Evolutionary conservation across 805 yeast genomes (phyloP), one percentile per base, ranked within the genome.

Genomic region (Groenewaldozyma tartarivorans): DNA sequence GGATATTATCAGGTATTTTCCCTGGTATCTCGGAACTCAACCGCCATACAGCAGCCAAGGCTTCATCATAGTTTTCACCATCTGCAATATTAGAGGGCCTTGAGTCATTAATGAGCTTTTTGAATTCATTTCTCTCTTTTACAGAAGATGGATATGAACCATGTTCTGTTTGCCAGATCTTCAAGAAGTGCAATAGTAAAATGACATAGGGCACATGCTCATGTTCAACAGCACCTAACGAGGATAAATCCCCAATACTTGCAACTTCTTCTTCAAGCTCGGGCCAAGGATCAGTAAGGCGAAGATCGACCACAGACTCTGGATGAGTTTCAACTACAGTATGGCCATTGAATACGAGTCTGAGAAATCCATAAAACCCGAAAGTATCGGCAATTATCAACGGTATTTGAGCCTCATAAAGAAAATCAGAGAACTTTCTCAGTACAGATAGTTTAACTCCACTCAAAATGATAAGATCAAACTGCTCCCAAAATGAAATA

Each of bases 281-380:
- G 1, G 67, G 61, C 95, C 96, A 90, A 1, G 92, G 83, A 2
- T 39, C 33, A 44, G 76, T 79, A 2, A 87, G 58, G 39, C 94
- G 62, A 43, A 87, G 60, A 51, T 85, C 95, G 20, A 69, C 74
- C 2, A 78, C 53, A 5, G 72, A 64, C 26, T 66, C 77, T 0
- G 79, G 76, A 56, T 86, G 94, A 0, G 95, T 75, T 45, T 88
- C 88, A 13, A 85, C 42, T 2, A 84, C 72, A n/a, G 79, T 72
- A 50, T 75, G 75, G 49, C 79, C 85, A 20, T 53, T 57, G n/a
- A 72, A 56, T 24, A 72, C 60, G 3, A 81, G 53, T 33, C 77
- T 64, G 3, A 83, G 46, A 15, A 67, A 60, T 1, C 87, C 87
- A 54, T 76, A 83, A 49, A 80, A 79, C 0, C 94, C 94, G 18